These are phyloP conservation scores for Astraeus odoratus DNA, from an alignment of 768 basidiomycete genomes.

Conservation along the genomic window DNA sequence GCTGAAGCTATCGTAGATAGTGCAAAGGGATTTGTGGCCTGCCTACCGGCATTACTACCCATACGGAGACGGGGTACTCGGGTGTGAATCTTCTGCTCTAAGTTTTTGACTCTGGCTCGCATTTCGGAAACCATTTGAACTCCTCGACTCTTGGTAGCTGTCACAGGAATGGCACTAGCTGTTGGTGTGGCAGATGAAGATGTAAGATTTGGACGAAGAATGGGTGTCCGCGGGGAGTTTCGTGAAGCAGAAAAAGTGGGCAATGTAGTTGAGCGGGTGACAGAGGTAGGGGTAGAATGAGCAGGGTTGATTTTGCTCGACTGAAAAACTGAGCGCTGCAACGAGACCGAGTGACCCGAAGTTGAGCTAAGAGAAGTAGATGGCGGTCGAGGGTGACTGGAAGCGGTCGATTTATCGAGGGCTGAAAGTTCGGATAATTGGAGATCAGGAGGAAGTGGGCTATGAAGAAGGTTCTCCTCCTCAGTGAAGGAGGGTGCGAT, in stretches of 20 bases:
- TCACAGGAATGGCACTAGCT: slow-evolving; percentile 28
- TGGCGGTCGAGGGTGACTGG: slow-evolving; percentile 28
- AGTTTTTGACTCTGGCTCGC: slow-evolving; percentile 73
- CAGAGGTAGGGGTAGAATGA: slow-evolving; percentile 38
- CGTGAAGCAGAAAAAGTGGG: slow-evolving; percentile 45
- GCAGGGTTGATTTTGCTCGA: slow-evolving; percentile 34
- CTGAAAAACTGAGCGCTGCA: slow-evolving; percentile 47
- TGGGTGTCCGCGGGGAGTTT: slow-evolving; percentile 38
- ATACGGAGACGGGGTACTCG: slow-evolving; percentile 80
- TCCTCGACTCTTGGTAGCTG: slow-evolving; percentile 66
- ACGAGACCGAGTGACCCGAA: slow-evolving; percentile 40
- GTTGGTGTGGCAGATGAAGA: slow-evolving; percentile 25
- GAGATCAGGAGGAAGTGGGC: slow-evolving; percentile 53
- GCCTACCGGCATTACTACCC: slow-evolving; percentile 62
- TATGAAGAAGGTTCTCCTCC: slow-evolving; percentile 57
- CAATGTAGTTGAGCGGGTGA: slow-evolving; percentile 53
- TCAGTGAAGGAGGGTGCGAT: slow-evolving; percentile 27
- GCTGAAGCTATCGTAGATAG: slow-evolving; percentile 27
- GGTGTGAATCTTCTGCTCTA: slow-evolving; percentile 84
- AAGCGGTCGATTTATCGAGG: slow-evolving; percentile 34
- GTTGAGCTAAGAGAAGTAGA: slow-evolving; percentile 25
- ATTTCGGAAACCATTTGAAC: slow-evolving; percentile 93
- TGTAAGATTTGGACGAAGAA: slow-evolving; percentile 32
- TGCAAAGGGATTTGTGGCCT: slow-evolving; percentile 34
- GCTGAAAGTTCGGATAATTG: slow-evolving; percentile 51